Evolutionary conservation across 2,329 filamentous ascomycete genomes (phyloP), one percentile per base, ranked within the genome.

Genomic region (Hymenoscyphus repandus): DNA sequence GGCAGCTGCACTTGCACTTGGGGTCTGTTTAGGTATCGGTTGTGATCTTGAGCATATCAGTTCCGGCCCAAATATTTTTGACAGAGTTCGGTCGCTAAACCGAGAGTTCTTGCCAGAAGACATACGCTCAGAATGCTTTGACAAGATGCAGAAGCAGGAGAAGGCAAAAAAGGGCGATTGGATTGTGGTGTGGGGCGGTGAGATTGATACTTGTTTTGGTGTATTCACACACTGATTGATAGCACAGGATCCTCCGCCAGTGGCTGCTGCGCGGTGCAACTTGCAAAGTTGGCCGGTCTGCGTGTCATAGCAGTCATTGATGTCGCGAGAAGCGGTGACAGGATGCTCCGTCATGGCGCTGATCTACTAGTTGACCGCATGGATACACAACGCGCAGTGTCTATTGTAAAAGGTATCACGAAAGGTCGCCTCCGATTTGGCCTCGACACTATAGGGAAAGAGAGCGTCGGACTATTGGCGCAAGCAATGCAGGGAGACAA

Each of bases 141-240:
- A 73, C 0, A 74, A 76, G 0, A 79, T 85, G 5, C 56, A 63
- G 0, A 61, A 69, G 1, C 60, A 65, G 0, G 82, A 87, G 55
- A 70, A 82, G 7, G 77, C 82, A 1, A 70, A 71, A 38, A 58
- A 68, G 0, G 85, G 83, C 0, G 86, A 90, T 53, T 90, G 84
- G 79, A 68, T 90, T 36, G 81, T 80, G 1, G 79, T 90, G 42
- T 90, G 86, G 86, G 86, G 86, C 50, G 86, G 80, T 73, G 58
- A 62, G 71, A 58, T n/a, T 37, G n/a, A 11, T 15, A 5, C 15
- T 17, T 17, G 20, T 10, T n/a, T 20, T 22, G 47, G 12, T 17
- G 27, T 5, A 18, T 37, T 15, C 49, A 55, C 11, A 55, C 33
- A 43, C 12, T 31, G n/a, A n/a, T n/a, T n/a, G n/a, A n/a, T n/a